These are phyloP conservation scores for Daldinia sp. DNA, from an alignment of 2,329 filamentous ascomycete genomes.

Conservation along the genomic window DNA sequence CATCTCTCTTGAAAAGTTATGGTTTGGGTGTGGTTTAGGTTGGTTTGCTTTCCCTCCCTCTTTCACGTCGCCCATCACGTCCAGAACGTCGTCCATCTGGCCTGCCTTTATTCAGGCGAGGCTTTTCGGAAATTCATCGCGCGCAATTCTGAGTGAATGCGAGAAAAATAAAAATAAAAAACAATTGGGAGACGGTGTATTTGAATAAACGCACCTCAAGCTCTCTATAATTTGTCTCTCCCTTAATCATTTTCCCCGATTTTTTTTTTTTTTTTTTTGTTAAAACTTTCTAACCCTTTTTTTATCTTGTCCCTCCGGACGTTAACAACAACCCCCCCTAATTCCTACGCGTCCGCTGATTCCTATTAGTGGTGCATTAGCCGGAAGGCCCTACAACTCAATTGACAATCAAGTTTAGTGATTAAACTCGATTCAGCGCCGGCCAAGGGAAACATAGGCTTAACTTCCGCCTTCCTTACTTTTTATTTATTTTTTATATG, in stretches of 20 bases:
- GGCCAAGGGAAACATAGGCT: constrained; percentile 20
- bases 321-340: constrained; percentile 11
- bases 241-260: background rate
- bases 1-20: constrained; percentile 26
- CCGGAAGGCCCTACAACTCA: constrained; percentile 21
- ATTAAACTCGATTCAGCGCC: constrained; percentile 28
- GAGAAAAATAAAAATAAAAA: background rate
- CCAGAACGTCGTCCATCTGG: constrained; percentile 27
- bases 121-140: constrained; percentile 15
- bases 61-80: constrained; percentile 28
- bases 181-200: constrained; percentile 30
- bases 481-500: constrained; percentile 13
- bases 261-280: too few relatives aligned
- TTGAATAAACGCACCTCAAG: constrained; percentile 14
- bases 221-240: constrained; percentile 6
- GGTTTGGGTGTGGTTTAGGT: background rate
- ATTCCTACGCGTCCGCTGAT: constrained; percentile 25
- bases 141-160: background rate
- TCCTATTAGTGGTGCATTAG: constrained; percentile 27
- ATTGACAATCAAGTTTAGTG: constrained; percentile 11
- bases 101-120: constrained; percentile 32
- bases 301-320: background rate
- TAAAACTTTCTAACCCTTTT: constrained; percentile 10
- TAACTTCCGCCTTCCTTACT: constrained; percentile 6
- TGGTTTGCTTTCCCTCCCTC: constrained; percentile 21